Conservation (phyloP, 164 flowering plant genomes). For the Chimonanthus praecox region DNA sequence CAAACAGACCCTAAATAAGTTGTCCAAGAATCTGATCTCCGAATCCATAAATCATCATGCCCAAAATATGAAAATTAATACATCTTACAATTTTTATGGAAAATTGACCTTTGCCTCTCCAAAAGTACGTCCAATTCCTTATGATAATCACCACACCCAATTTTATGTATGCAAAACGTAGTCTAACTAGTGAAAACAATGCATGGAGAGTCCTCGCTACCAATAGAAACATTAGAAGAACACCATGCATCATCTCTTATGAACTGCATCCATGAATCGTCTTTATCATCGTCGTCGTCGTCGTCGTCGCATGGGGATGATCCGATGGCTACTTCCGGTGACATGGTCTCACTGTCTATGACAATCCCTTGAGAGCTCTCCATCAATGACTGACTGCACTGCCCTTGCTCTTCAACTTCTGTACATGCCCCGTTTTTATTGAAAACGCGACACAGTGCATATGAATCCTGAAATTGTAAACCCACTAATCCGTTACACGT, state of each 20-base stretch:
- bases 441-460: slow-evolving; percentile 84
- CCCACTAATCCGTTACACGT: neutral
- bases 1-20: too few species aligned
- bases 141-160: slow-evolving; percentile 1
- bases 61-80: neutral
- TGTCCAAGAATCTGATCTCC: too few species aligned
- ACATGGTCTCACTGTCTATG: slow-evolving; percentile 53
- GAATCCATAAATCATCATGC: too few species aligned
- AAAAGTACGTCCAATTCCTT: slow-evolving; percentile 1
- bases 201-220: slow-evolving; percentile 34
- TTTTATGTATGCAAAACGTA: neutral
- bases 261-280: slow-evolving; percentile 96
- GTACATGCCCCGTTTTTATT: slow-evolving; percentile 75
- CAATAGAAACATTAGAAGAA: slow-evolving; percentile 27
- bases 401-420: slow-evolving; percentile 56
- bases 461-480: slow-evolving; percentile 52
- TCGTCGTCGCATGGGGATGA: slow-evolving; percentile 54
- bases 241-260: slow-evolving; percentile 87
- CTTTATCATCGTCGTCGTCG: slow-evolving; percentile 58
- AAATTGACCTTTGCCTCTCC: slow-evolving; percentile 10
- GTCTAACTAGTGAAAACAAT: slow-evolving; percentile 27
- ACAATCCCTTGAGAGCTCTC: slow-evolving; percentile 31
- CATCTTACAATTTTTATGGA: slow-evolving; percentile 5
- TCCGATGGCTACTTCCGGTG: slow-evolving; percentile 52
- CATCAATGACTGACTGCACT: slow-evolving; percentile 31